Evolutionary conservation across 1,139 yeast genomes (phyloP), one percentile per base, ranked within the genome.

Genomic region (Protomyces arabidopsidicola): DNA sequence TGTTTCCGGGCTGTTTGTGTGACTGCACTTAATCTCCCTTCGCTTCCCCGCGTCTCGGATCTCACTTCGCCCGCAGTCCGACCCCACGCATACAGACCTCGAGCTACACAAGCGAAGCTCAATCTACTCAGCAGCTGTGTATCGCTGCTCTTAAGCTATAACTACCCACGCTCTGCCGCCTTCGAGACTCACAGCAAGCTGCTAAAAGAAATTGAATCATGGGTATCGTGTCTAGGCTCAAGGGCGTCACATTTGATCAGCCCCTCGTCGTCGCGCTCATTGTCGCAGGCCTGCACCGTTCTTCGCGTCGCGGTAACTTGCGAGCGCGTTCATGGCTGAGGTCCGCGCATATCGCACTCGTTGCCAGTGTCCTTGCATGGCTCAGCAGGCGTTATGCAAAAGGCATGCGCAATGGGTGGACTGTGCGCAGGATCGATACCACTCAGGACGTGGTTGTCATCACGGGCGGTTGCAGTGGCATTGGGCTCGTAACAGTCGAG

Each of bases 391-490:
- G 48, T 16, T 42, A 42, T 42, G 48, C 48, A 10, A 42, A 42
- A 42, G 48, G 48, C 48, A 42, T 18, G 48, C 48, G 48, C 22
- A 57, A 57, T 45, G 27, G 39, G 3, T 53, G 55, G 42, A 35
- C 35, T 16, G 24, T 31, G 9, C 55, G 45, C 50, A 57, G 14
- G 53, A 34, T 48, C 27, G 61, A 57, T 48, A 45, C 48, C 50
- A 18, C 55, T 22, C 24, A 22, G 38, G 90, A 86, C 69, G 75
- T 84, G n/a, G 86, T 84, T 0, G 71, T 87, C 22, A 75, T 88
- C 24, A 87, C 95, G 0, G 95, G 95, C 0, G 95, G 95, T 0
- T 71, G 81, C 1, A 76, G 82, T 0, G 95, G 95, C 0, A 75
- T 88, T 42, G 95, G 95, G 3, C 59, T 61, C 8, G 34, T 51